Percentiles rank a stretch among this genome's conserved stretches.
phyloP scores from a whole-genome alignment of 2,329 filamentous ascomycete genomes.

The Tolypocladium pustulatum region DNA sequence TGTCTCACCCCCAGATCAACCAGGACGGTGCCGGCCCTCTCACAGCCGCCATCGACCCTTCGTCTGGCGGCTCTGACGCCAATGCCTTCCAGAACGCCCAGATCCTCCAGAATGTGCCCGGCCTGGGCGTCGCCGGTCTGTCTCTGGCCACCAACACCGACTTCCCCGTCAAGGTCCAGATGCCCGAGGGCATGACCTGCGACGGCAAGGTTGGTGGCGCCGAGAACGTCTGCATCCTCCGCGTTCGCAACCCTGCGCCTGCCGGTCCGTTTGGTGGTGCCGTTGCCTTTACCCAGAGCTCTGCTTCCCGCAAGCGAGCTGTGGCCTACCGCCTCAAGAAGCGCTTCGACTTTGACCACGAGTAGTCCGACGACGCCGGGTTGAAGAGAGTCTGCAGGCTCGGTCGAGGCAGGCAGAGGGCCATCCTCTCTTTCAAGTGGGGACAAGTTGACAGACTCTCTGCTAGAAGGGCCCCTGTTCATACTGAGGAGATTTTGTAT shows the following conservation, averaged over 20 bases:
- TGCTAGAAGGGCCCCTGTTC: no score
- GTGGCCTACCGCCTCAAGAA: slow-evolving; percentile 39
- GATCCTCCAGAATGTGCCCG: slow-evolving; percentile 52
- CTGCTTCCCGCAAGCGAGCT: slow-evolving; percentile 49
- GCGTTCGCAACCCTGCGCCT: slow-evolving; percentile 49
- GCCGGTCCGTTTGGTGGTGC: slow-evolving; percentile 59
- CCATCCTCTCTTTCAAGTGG: no score
- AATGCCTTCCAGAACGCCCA: slow-evolving; percentile 49
- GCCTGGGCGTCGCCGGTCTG: slow-evolving; percentile 42
- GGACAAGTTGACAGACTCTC: no score
- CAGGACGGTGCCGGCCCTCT: slow-evolving; percentile 59
- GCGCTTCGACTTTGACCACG: slow-evolving; percentile 21
- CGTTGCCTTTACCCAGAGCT: slow-evolving; percentile 52
- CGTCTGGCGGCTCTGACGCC: slow-evolving; percentile 51
- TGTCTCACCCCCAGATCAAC: slow-evolving; percentile 47
- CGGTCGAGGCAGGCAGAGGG: background rate
- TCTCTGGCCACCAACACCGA: slow-evolving; percentile 50
- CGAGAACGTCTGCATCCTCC: slow-evolving; percentile 54
- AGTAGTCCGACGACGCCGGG: no score
- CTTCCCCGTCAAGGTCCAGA: slow-evolving; percentile 54
- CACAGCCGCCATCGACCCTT: slow-evolving; percentile 48
- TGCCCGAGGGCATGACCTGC: slow-evolving; percentile 62
- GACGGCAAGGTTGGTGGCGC: slow-evolving; percentile 47
- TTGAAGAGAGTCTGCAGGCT: no score
- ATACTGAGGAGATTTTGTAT: no score